Conservation (phyloP, 179 eudicot species). For the Beta corolliflora region DNA sequence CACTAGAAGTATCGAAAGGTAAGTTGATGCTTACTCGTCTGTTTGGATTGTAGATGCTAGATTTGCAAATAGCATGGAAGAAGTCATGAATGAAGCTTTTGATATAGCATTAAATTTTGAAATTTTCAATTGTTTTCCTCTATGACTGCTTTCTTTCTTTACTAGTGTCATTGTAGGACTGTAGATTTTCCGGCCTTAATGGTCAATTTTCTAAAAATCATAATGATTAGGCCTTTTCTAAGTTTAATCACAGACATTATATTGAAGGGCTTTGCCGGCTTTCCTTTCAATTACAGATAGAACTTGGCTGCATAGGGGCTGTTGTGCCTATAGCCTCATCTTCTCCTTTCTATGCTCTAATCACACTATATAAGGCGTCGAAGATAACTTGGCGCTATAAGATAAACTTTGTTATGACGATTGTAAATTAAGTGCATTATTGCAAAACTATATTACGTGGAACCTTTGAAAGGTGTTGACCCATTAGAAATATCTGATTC, state of each 20-base stretch:
- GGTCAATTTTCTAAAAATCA: background rate
- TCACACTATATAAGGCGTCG: background rate
- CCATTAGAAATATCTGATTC: background rate
- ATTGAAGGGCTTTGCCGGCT: background rate
- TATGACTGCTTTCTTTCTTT: background rate
- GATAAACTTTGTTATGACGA: background rate
- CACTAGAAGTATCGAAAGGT: conserved; percentile 89
- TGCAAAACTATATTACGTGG: background rate
- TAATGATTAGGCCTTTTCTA: background rate
- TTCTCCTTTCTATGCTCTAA: background rate
- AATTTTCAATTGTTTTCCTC: background rate
- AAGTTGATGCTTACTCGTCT: conserved; percentile 20
- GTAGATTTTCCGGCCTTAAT: background rate
- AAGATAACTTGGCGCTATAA: background rate
- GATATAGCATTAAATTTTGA: too few species aligned
- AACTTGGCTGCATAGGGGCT: background rate
- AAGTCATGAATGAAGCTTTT: background rate
- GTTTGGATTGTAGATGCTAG: background rate
- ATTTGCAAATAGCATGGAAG: background rate
- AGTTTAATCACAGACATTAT: background rate
- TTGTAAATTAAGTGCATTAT: background rate
- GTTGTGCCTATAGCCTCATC: background rate
- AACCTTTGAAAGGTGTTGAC: background rate
- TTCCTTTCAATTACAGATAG: background rate
- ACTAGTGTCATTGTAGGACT: background rate